Evolutionary conservation across 805 yeast genomes (phyloP), one percentile per base, ranked within the genome.

Genomic region (Torulaspora maleeae): DNA sequence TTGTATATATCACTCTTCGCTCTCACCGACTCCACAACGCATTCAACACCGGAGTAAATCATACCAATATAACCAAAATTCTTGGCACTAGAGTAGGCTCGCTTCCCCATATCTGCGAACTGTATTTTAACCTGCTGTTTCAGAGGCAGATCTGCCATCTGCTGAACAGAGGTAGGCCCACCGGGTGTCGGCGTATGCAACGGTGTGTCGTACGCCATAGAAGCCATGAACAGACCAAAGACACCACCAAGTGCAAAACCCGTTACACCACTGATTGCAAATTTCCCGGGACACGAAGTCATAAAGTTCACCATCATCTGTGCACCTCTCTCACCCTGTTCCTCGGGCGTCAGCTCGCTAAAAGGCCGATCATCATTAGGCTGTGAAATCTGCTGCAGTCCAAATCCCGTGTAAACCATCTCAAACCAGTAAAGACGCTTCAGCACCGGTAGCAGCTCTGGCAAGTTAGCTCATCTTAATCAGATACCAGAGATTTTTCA

Each of bases 201-300:
- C 3, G 71, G 70, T 1, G 70, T 66, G 49, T 66, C 81, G 67
- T 77, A 68, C 1, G 67, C 61, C 72, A 70, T 69, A 38, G 74
- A 69, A 3, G 93, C 91, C 97, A 91, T 93, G 71, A 91, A 89
- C 39, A 93, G 70, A 51, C 98, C 97, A 66, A 91, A 89, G 48
- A 90, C 85, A 50, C 97, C 98, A 69, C 98, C 98, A 29, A 91
- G 78, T 30, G 83, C 90, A 67, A 87, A 91, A 17, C 98, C 98
- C 11, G 95, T 82, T 16, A 83, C 96, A 50, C 96, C 98, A 24
- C 96, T 84, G 74, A 90, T 81, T 19, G 76, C 82, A 0, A 96
- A 79, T 63, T 93, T 91, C 15, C 97, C 98, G 0, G 97, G 96
- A 70, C 99, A 91, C 5, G 96, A 86, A 52, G 83, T 78, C 89